Percentiles rank a stretch among this genome's conserved stretches.
Conservation (phyloP, 2,329 filamentous ascomycete genomes). For the Simplicillium aogashimaense region DNA sequence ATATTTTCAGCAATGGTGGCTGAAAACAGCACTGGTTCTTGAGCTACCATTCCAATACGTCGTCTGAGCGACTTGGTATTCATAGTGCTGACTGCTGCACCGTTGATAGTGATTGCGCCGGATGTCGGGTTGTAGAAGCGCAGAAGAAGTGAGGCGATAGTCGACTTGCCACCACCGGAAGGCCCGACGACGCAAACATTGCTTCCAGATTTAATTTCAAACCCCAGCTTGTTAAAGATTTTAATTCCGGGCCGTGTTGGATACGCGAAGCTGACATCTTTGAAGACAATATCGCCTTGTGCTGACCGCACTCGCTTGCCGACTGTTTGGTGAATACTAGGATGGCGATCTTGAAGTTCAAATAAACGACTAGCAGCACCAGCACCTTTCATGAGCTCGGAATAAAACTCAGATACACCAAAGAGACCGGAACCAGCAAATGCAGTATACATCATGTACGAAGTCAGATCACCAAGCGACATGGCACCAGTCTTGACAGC, state of each 20-base stretch:
- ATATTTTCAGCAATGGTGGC: slow-evolving; percentile 84
- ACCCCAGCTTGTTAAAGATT: slow-evolving; percentile 83
- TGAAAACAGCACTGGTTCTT: slow-evolving; percentile 89
- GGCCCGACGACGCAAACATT: slow-evolving; percentile 97
- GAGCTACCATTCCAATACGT: slow-evolving; percentile 88
- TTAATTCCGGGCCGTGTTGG: slow-evolving; percentile 79
- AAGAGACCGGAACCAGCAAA: slow-evolving; percentile 80
- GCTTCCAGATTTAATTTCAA: slow-evolving; percentile 83
- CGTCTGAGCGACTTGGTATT: slow-evolving; percentile 89
- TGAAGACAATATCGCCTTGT: slow-evolving; percentile 79
- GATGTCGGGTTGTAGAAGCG: slow-evolving; percentile 80
- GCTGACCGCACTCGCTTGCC: slow-evolving; percentile 72
- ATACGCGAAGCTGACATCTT: slow-evolving; percentile 60
- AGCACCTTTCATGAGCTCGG: slow-evolving; percentile 96
- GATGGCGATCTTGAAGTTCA: slow-evolving; percentile 83
- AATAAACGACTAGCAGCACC: slow-evolving; percentile 91
- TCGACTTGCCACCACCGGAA: slow-evolving; percentile 92
- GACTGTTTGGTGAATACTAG: slow-evolving; percentile 74
- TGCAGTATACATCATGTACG: slow-evolving; percentile 96
- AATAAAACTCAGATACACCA: slow-evolving; percentile 91
- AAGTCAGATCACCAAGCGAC: slow-evolving; percentile 83
- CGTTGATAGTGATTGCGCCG: slow-evolving; percentile 74
- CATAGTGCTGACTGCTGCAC: slow-evolving; percentile 71
- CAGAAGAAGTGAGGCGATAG: slow-evolving; percentile 81
- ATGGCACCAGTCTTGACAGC: slow-evolving; percentile 82